Conservation (phyloP, 169 alveolate species). For the Plasmodium falciparum region DNA sequence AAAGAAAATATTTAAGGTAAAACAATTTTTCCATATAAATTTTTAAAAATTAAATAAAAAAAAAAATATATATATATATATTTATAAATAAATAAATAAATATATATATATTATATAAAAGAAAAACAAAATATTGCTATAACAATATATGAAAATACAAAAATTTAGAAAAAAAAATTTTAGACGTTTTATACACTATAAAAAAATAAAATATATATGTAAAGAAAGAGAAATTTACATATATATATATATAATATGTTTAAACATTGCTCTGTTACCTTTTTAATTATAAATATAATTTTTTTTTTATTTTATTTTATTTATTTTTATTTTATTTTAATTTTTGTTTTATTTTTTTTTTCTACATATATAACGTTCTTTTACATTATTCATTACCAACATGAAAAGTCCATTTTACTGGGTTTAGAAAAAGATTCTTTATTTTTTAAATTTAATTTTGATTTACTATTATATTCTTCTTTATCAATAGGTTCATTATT, state of each 20-base stretch:
- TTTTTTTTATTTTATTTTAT: too few relatives aligned
- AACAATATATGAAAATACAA: constrained; percentile 4
- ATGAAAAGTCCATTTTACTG: constrained; percentile 53
- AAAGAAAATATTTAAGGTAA: too few relatives aligned
- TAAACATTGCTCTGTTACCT: background rate
- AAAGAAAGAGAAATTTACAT: too few relatives aligned
- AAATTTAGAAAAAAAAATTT: background rate
- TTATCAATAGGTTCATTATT: constrained; percentile 1
- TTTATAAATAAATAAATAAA: too few relatives aligned
- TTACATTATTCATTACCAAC: constrained; percentile 20
- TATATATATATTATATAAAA: background rate
- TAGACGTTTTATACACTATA: too few relatives aligned
- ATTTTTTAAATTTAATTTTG: constrained; percentile 16
- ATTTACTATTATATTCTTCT: constrained; percentile 24
- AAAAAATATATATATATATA: too few relatives aligned
- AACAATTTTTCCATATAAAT: too few relatives aligned
- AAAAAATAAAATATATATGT: too few relatives aligned
- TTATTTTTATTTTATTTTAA: background rate
- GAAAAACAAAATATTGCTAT: constrained; percentile 7
- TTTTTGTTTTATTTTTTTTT: background rate
- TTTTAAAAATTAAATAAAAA: too few relatives aligned
- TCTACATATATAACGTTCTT: constrained; percentile 9
- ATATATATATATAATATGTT: background rate
- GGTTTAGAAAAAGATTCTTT: constrained; percentile 55
- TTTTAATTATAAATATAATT: background rate